Evolutionary conservation across 768 basidiomycete genomes (phyloP), one percentile per base, ranked within the genome.

Genomic region (Sporobolomyces phaffii): DNA sequence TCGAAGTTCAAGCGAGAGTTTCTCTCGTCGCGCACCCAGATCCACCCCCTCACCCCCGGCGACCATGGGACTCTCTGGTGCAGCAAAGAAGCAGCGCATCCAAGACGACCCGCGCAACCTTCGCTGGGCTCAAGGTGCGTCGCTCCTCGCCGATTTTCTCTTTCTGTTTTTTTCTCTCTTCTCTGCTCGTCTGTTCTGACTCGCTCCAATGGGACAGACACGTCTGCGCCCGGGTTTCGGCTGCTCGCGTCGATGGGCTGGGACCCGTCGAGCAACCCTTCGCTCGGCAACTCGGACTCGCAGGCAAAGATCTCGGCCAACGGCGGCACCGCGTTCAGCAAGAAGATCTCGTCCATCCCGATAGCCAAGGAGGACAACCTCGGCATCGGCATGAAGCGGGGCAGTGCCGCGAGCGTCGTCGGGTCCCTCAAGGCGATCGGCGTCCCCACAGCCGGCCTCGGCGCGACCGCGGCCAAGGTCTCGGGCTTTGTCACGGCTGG

Each of bases 181-280:
- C 26, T 40, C n/a, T 1, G 22, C 18, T 26, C 20, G n/a, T n/a
- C n/a, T n/a, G n/a, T 3, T 22, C 34, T 28, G 26, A 6, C 38
- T 24, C 38, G 22, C 29, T n/a, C 43, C 17, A 24, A 56, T 29
- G 24, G 22, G 18, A 10, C 60, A 72, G 73, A 74, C 60, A 67
- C 66, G 14, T 29, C 31, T 17, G 67, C 68, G 11, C 73, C 73
- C 7, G 73, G 73, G 20, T 72, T 70, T 64, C 62, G 66, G 14
- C 54, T 74, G 7, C 61, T 74, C 47, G 60, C 65, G 20, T 72
- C 71, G 20, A 74, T 74, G 73, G 73, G 73, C 51, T 74, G 71
- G 70, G 66, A 69, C 24, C 68, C 71, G 17, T 34, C 62, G 13
- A 36, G 45, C 20, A 51, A 47, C 48, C 64, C 68, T 17, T 33